Evolutionary conservation across 2,329 filamentous ascomycete species (phyloP).

Genomic region (Penicillium digitatum): DNA sequence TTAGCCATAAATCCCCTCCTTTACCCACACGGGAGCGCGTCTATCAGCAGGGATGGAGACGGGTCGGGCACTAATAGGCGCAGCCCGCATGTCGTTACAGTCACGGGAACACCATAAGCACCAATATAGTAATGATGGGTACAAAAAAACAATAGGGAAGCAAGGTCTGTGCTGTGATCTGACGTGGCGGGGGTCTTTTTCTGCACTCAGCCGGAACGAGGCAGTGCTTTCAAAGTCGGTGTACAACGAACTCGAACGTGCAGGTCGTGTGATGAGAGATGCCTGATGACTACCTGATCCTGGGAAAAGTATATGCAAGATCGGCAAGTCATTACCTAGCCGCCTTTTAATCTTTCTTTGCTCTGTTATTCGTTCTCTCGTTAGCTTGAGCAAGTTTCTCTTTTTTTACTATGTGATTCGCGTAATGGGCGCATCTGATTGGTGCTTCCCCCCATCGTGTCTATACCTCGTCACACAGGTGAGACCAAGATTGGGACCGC

Average conservation of each 20-base stretch:
- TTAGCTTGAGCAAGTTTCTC: background rate
- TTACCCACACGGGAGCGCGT: conserved; percentile 28
- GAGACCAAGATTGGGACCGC: background rate
- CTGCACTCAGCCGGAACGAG: conserved; percentile 9
- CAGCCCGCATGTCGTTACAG: conserved; percentile 24
- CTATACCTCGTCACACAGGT: conserved; percentile 1
- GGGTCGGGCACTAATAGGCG: conserved; percentile 28
- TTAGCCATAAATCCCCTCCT: conserved; percentile 4
- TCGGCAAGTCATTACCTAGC: background rate
- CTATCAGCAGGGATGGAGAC: conserved; percentile 26
- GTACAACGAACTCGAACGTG: conserved; percentile 8
- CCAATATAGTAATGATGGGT: background rate
- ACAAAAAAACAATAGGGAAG: background rate
- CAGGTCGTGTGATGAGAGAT: conserved; percentile 13
- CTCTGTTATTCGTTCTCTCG: background rate
- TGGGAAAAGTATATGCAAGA: conserved; percentile 5
- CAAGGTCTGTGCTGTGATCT: conserved; percentile 6
- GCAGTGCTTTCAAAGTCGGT: conserved; percentile 11
- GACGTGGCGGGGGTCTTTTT: conserved; percentile 6
- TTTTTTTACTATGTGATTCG: background rate
- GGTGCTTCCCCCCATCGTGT: background rate
- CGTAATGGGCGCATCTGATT: background rate
- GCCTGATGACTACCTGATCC: conserved; percentile 12
- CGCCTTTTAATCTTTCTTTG: background rate
- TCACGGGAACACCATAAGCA: conserved; percentile 27